Evolutionary conservation across 257 asterid genomes (phyloP), one percentile per base, ranked within the genome.

Genomic region (Euphrasia confusa): DNA sequence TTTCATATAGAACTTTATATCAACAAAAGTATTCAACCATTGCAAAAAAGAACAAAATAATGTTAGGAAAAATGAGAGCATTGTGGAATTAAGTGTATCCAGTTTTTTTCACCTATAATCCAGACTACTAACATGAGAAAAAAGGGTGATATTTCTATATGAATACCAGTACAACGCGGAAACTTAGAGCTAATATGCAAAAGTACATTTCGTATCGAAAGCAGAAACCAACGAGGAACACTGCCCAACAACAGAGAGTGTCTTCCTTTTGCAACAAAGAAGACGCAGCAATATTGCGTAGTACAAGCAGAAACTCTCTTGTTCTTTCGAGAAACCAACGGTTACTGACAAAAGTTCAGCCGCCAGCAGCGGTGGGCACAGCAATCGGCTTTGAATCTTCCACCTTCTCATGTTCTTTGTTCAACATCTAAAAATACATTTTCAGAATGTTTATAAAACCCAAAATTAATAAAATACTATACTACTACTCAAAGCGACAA

Each of bases 391-490:
- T 90, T 0, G 79, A 80, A 32, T 90, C 96, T 72, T 85, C 96
- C 0, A 91, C 79, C 79, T 85, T 87, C 50, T 90, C 96, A 33
- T 87, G 95, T 74, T 90, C 95, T 72, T 87, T 85, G 84, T 90
- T 90, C 24, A 90, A 88, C 93, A 87, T 82, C 97, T 90, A 79
- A 4, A 45, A 45, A 45, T 8, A 11, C 13, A 44, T 45, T 45
- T 47, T 37, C 42, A 37, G 3, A 7, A 37, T 37, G 42, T 7
- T 37, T 37, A 37, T 2, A 37, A 37, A 37, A 37, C 11, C 2
- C 10, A 37, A 37, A 37, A 8, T 37, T 8, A 7, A 37, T 30
- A 21, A 21, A 21, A 21, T 21, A n/a, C n/a, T n/a, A 21, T 21
- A 21, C 24, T 21, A 21, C 24, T 21, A 21, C 24, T 21, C 24